Evolutionary conservation across 2,329 filamentous ascomycete species (phyloP), one percentile per base, ranked within the genome.

Genomic region (Ceratocystis lukuohia): DNA sequence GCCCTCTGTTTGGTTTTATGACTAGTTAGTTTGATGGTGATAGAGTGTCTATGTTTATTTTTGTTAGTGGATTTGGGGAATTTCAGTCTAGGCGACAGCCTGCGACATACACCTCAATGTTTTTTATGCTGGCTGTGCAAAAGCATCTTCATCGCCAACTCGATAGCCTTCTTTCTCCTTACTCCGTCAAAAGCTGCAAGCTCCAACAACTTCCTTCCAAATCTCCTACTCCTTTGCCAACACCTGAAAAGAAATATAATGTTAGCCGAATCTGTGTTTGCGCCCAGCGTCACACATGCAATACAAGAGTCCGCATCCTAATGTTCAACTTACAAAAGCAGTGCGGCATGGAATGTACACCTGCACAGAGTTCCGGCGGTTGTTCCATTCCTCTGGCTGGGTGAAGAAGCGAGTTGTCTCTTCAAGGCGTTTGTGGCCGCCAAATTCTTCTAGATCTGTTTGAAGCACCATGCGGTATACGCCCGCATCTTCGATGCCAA

Each of bases 381-480:
- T 84, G 74, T 97, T 97, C 94, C 94, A 97, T 69, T 84, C 82
- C 78, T 96, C 84, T 15, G 91, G 84, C 4, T 91, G 95, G 0
- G 94, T 97, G 75, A 96, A 96, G 80, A 94, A 97, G 44, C 90
- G 81, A 1, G 90, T 94, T n/a, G 78, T 82, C 70, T 89, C 85
- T 66, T 90, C 86, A 64, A 96, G 83, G 37, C 92, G 84, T 37
- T 83, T 84, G 70, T 90, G 84, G 0, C 94, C 94, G 33, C 94
- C 94, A 71, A 91, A 89, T 1, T 84, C 84, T 71, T 84, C 81
- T 62, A 82, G 80, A 74, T 99, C 94, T 0, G 87, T 87, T 75
- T 93, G 91, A 56, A 99, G 80, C 3, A 96, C 87, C 65, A 96
- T 85, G 66, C 84, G 83, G 76, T 99, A 99, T 1, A 89, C 96